These are phyloP conservation scores for Teratosphaeria zuluensis DNA, from an alignment of 2,329 filamentous ascomycete genomes.

Conservation along the genomic window DNA sequence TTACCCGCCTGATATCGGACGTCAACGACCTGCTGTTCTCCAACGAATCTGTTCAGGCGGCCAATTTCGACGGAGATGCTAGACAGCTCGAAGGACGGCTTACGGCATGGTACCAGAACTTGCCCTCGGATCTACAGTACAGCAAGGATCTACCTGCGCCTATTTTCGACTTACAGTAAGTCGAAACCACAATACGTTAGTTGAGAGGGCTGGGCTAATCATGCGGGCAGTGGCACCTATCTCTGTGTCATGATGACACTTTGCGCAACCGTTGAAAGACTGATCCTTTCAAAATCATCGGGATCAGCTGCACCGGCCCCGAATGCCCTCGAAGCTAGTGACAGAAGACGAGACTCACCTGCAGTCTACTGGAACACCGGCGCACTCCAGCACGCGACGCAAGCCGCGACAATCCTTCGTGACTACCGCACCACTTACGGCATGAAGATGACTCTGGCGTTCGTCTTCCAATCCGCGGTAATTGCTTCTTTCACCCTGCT, in stretches of 20 bases:
- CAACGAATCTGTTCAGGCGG: not conserved
- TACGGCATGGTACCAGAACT: not conserved
- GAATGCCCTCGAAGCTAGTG: not conserved
- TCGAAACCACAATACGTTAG: not conserved
- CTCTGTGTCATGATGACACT: not conserved
- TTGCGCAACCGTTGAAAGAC: not conserved
- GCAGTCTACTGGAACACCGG: not conserved
- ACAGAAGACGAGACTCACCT: not conserved
- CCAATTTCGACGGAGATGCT: not conserved
- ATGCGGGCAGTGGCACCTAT: not conserved
- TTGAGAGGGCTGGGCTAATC: not conserved
- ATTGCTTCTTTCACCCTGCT: not conserved
- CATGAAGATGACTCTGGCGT: not conserved
- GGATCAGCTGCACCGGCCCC: not conserved
- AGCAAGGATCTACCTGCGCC: not conserved
- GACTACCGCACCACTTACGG: not conserved
- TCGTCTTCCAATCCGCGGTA: not conserved
- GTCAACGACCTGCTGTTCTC: not conserved
- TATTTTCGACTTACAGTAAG: not conserved
- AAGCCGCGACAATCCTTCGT: not conserved
- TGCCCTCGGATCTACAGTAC: not conserved
- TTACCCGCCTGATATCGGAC: not conserved
- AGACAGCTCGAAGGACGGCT: not conserved
- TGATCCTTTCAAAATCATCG: not conserved
- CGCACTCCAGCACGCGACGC: not conserved